These are phyloP conservation scores for Novymonas esmeraldas DNA, from an alignment of 208 protist genomes.

Conservation along the genomic window DNA sequence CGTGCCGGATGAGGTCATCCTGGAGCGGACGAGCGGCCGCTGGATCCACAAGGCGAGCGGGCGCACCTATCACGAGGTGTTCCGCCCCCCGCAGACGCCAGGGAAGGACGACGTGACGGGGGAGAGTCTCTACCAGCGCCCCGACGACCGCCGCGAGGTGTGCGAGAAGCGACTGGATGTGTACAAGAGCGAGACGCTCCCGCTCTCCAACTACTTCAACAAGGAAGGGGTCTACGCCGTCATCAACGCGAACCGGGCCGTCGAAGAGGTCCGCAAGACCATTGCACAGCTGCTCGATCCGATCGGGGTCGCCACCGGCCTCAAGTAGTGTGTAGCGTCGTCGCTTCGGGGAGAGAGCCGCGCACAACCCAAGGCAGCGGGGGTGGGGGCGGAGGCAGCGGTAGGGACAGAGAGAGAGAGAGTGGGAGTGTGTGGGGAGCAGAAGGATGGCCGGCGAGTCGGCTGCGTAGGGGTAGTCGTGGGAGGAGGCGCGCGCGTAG, in stretches of 20 bases:
- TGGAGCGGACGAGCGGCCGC: constrained; percentile 87
- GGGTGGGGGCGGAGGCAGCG: not conserved
- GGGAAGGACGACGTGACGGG: constrained; percentile 94
- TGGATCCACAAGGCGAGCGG: constrained; percentile 94
- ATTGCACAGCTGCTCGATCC: constrained; percentile 74
- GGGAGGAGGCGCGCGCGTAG: not conserved
- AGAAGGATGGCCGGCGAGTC: no score
- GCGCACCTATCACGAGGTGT: constrained; percentile 93
- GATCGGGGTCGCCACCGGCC: constrained; percentile 58
- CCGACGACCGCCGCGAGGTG: constrained; percentile 93
- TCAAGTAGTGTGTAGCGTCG: no score
- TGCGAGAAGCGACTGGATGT: constrained; percentile 86
- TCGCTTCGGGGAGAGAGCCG: no score
- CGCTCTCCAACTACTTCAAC: constrained; percentile 90
- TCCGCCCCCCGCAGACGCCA: constrained; percentile 87
- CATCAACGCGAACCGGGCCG: constrained; percentile 77
- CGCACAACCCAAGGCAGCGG: not conserved
- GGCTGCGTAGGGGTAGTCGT: no score
- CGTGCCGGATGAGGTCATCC: constrained; percentile 92
- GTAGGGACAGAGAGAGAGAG: not conserved
- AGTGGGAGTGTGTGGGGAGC: not conserved
- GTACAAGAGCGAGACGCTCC: constrained; percentile 85
- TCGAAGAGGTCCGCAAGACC: constrained; percentile 67
- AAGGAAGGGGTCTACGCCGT: constrained; percentile 56
- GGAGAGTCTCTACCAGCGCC: constrained; percentile 91